These are phyloP conservation scores for Cicer cuneatum DNA, from an alignment of 306 rosid species.

Conservation along the genomic window DNA sequence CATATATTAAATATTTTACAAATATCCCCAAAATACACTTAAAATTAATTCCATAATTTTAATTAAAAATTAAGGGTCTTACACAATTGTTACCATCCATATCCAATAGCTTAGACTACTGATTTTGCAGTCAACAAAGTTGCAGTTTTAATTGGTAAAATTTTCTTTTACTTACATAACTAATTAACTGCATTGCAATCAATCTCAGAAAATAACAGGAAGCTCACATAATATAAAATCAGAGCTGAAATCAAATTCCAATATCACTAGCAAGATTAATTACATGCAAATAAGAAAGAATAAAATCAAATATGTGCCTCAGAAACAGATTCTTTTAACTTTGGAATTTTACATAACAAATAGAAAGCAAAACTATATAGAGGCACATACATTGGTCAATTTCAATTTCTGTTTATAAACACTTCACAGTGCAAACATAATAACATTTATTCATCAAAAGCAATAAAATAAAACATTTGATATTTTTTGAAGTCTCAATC, in stretches of 20 bases:
- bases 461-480: slow-evolving; percentile 22
- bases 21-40: too few species aligned
- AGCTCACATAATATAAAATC: not conserved
- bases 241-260: slow-evolving; percentile 23
- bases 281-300: slow-evolving; percentile 22
- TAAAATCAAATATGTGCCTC: not conserved
- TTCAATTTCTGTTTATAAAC: slow-evolving; percentile 29
- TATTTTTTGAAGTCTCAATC: slow-evolving; percentile 23
- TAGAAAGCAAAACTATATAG: not conserved
- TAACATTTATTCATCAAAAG: slow-evolving; percentile 15
- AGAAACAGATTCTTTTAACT: slow-evolving; percentile 24
- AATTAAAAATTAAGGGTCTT: too few species aligned
- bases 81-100: too few species aligned
- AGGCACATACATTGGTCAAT: slow-evolving; percentile 31
- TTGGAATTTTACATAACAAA: slow-evolving; percentile 23
- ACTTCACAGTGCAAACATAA: slow-evolving; percentile 19
- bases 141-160: too few species aligned
- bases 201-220: slow-evolving; percentile 31
- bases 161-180: not conserved
- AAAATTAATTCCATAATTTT: too few species aligned
- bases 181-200: slow-evolving; percentile 17
- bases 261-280: not conserved
- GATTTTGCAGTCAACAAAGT: too few species aligned
- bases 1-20: too few species aligned
- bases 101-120: too few species aligned